Conservation (phyloP, 352 stramenopile genomes). For the Aphanomyces astaci region DNA sequence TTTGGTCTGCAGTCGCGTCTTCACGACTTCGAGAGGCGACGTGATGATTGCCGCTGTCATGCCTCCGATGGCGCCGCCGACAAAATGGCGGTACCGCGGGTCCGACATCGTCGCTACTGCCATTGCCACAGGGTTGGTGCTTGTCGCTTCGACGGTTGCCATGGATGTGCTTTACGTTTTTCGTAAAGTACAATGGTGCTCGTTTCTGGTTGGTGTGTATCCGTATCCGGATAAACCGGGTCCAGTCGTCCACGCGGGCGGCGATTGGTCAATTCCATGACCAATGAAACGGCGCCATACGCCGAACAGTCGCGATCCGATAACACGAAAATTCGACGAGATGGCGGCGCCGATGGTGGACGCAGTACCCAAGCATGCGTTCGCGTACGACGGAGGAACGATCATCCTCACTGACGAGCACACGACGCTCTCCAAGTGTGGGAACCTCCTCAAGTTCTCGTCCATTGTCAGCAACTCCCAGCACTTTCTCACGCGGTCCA, state of each 20-base stretch:
- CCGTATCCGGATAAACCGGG: not conserved
- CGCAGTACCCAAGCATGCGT: constrained; percentile 49
- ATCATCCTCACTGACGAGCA: constrained; percentile 63
- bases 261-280: not conserved
- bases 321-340: not conserved
- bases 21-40: constrained; percentile 76
- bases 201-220: not conserved
- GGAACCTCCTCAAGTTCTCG: constrained; percentile 62
- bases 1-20: constrained; percentile 77
- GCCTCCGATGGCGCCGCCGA: constrained; percentile 63
- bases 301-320: no score
- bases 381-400: constrained; percentile 46
- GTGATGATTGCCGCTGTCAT: constrained; percentile 79
- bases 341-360: constrained; percentile 39
- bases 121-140: not conserved
- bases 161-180: not conserved
- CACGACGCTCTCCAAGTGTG: constrained; percentile 49
- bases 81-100: constrained; percentile 48
- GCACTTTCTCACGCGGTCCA: constrained; percentile 49
- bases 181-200: not conserved
- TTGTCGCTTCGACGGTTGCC: not conserved
- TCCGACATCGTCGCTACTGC: not conserved
- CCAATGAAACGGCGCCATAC: not conserved
- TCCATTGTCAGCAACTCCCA: constrained; percentile 50
- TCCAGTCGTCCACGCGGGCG: not conserved